These are phyloP conservation scores for Leptomonas seymouri DNA, from an alignment of 208 protist genomes.

Conservation along the genomic window DNA sequence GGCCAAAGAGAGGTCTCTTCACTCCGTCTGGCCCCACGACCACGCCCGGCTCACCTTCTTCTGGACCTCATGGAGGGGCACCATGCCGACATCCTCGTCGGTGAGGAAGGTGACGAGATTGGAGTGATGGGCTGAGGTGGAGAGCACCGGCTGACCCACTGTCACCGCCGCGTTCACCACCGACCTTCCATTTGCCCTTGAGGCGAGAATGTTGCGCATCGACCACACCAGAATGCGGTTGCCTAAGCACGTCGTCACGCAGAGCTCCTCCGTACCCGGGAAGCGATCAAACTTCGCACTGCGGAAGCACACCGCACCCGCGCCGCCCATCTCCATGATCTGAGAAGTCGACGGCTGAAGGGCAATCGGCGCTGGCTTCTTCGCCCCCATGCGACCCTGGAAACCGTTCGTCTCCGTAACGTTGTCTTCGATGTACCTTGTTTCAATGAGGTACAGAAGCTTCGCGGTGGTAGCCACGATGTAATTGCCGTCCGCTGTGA, in stretches of 20 bases:
- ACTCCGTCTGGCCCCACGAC: conserved; percentile 30
- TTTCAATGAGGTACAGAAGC: conserved; percentile 55
- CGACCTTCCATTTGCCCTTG: conserved; percentile 42
- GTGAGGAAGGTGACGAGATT: conserved; percentile 38
- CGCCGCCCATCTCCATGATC: conserved; percentile 43
- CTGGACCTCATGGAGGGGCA: conserved; percentile 29
- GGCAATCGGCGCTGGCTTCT: conserved; percentile 51
- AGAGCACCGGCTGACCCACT: conserved; percentile 34
- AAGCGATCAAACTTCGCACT: conserved; percentile 53
- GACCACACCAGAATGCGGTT: conserved; percentile 61
- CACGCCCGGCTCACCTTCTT: conserved; percentile 28
- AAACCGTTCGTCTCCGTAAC: conserved; percentile 45
- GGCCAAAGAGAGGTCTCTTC: not conserved
- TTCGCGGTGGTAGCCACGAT: conserved; percentile 52
- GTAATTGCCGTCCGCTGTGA: conserved; percentile 62
- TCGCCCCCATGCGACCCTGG: conserved; percentile 47
- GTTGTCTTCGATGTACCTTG: conserved; percentile 40
- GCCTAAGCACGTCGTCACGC: conserved; percentile 54
- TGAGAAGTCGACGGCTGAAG: conserved; percentile 54
- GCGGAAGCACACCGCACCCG: conserved; percentile 40
- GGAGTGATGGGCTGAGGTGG: conserved; percentile 32
- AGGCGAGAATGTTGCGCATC: conserved; percentile 39
- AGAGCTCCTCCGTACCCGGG: conserved; percentile 37
- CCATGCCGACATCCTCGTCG: conserved; percentile 18
- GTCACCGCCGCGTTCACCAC: conserved; percentile 25